These are phyloP conservation scores for Zymoseptoria tritici DNA, from an alignment of 2,329 filamentous ascomycete species.

Conservation along the genomic window DNA sequence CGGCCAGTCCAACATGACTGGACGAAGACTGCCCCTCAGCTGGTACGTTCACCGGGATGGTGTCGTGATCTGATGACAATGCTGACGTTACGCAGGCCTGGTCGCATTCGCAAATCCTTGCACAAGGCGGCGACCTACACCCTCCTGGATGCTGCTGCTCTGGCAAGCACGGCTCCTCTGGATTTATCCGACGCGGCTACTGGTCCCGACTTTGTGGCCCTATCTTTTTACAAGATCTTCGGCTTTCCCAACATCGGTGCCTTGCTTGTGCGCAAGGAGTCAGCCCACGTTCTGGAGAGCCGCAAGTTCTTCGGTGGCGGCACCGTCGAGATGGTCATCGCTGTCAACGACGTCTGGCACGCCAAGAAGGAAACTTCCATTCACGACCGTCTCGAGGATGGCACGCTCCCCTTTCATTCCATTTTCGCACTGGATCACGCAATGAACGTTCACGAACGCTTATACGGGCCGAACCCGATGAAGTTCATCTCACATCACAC, in stretches of 20 bases:
- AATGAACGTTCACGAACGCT: conserved; percentile 47
- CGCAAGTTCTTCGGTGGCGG: conserved; percentile 62
- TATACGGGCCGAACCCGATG: conserved; percentile 54
- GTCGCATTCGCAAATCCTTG: conserved; percentile 27
- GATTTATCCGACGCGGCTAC: conserved; percentile 45
- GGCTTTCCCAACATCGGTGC: conserved; percentile 58
- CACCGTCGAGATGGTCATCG: conserved; percentile 55
- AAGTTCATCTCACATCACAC: conserved; percentile 53
- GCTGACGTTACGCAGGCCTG: conserved; percentile 24
- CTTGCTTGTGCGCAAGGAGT: conserved; percentile 49
- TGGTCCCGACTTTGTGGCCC: conserved; percentile 54
- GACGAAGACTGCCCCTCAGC: conserved; percentile 29
- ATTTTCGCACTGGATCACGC: conserved; percentile 57
- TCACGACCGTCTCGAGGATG: conserved; percentile 59
- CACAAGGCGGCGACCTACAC: conserved; percentile 38
- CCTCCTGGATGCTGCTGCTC: conserved; percentile 56
- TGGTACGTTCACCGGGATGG: conserved; percentile 22
- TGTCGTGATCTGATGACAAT: conserved; percentile 2
- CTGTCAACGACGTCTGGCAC: conserved; percentile 47
- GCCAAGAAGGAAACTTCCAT: conserved; percentile 46
- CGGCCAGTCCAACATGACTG: conserved; percentile 36
- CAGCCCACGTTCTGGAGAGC: conserved; percentile 48
- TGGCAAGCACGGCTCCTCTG: conserved; percentile 55
- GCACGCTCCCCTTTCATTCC: conserved; percentile 58
- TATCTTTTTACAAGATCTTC: conserved; percentile 62